Conservation (phyloP, 1,284 basidiomycete species). For the Apiotrichum laibachii region DNA sequence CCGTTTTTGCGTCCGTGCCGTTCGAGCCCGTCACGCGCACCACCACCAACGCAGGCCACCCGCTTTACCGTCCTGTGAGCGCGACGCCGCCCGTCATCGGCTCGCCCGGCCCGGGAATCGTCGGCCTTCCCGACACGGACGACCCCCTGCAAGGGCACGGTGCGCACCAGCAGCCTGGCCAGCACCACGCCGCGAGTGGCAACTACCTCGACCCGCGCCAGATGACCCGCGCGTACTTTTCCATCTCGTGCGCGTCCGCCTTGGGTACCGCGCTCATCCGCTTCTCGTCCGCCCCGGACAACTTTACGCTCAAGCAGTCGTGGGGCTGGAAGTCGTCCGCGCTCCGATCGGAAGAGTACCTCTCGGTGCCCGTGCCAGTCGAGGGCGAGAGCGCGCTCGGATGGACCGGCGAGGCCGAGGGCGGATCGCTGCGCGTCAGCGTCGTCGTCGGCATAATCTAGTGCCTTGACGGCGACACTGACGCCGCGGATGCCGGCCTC, state of each 20-base stretch:
- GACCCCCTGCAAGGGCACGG: constrained; percentile 6
- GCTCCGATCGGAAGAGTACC: constrained; percentile 49
- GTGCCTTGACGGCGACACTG: too few species aligned
- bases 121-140: constrained; percentile 14
- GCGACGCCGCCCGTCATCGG: constrained; percentile 13
- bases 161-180: not conserved
- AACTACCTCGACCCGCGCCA: constrained; percentile 51
- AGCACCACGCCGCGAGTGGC: not conserved
- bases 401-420: constrained; percentile 45
- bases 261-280: constrained; percentile 77
- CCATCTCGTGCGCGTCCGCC: constrained; percentile 74
- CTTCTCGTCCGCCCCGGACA: constrained; percentile 77
- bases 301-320: constrained; percentile 64
- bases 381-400: constrained; percentile 58
- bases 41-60: not conserved
- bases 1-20: not conserved
- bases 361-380: constrained; percentile 28
- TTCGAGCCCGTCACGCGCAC: constrained; percentile 1
- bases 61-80: constrained; percentile 20
- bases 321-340: constrained; percentile 57
- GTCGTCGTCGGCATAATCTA: constrained; percentile 71
- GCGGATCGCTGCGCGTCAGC: constrained; percentile 69
- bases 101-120: constrained; percentile 9
- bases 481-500: too few species aligned
- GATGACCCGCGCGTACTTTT: constrained; percentile 63